These are phyloP conservation scores for Dendryphion nanum DNA, from an alignment of 2,329 filamentous ascomycete genomes.

Conservation along the genomic window DNA sequence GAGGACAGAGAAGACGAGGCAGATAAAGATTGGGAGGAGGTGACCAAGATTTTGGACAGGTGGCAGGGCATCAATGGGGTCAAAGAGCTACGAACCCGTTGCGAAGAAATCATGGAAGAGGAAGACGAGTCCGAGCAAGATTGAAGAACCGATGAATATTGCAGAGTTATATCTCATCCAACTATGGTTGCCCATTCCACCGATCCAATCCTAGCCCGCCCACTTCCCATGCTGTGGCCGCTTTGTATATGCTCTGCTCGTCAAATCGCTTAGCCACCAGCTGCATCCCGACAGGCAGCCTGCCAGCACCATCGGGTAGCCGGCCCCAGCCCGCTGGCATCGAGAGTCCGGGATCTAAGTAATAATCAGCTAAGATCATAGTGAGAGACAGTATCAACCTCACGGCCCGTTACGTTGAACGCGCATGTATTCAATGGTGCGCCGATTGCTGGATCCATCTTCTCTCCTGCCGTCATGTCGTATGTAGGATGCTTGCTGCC, in stretches of 20 bases:
- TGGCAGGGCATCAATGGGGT: constrained; percentile 47
- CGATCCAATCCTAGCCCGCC: constrained; percentile 21
- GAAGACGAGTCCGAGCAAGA: constrained; percentile 8
- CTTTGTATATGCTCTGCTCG: constrained; percentile 34
- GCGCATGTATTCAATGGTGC: constrained; percentile 45
- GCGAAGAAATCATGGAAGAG: constrained; percentile 33
- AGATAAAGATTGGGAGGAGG: constrained; percentile 48
- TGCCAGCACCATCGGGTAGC: constrained; percentile 10
- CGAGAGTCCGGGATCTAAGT: no score
- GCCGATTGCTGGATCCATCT: constrained; percentile 46
- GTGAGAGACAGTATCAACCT: constrained; percentile 44
- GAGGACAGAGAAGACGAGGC: constrained; percentile 64
- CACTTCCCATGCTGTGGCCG: constrained; percentile 36
- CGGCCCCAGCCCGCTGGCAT: constrained; percentile 41
- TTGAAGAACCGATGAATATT: no score
- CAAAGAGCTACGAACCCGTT: constrained; percentile 38
- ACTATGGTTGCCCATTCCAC: constrained; percentile 21
- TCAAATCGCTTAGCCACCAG: constrained; percentile 36
- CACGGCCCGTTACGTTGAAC: constrained; percentile 54
- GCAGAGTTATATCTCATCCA: no score
- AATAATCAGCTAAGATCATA: not conserved
- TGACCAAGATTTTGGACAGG: constrained; percentile 40
- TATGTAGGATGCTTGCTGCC: constrained; percentile 43
- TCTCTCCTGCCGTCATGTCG: constrained; percentile 18
- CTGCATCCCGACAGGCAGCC: constrained; percentile 40